Evolutionary conservation across 1,139 yeast genomes (phyloP).

Genomic region (Diutina neorugosa): DNA sequence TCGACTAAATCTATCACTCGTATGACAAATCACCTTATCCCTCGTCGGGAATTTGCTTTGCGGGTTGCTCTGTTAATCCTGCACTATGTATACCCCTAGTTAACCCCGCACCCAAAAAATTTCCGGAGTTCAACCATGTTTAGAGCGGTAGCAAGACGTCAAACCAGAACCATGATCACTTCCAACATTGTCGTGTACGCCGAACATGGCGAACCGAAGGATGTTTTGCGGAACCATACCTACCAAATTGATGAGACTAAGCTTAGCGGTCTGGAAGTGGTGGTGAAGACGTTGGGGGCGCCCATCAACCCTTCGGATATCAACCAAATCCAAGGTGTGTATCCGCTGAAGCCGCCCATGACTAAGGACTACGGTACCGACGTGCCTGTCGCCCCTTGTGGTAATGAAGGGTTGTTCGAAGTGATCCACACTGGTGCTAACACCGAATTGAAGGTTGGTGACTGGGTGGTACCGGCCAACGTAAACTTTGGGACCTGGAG

Average conservation of each 20-base stretch:
- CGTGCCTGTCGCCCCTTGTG: constrained; percentile 67
- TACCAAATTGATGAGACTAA: constrained; percentile 38
- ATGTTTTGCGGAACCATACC: constrained; percentile 40
- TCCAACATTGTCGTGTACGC: constrained; percentile 49
- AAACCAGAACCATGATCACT: constrained; percentile 23
- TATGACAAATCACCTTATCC: background rate
- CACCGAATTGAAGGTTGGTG: constrained; percentile 52
- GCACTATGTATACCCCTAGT: background rate
- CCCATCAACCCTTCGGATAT: constrained; percentile 92
- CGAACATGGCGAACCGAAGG: constrained; percentile 48
- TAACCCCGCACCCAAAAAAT: background rate
- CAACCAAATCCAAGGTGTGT: constrained; percentile 87
- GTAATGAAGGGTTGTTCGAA: constrained; percentile 90
- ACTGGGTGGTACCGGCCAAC: constrained; percentile 82
- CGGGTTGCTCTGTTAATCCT: background rate
- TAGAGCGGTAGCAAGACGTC: constrained; percentile 1
- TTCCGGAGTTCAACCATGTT: constrained; percentile 1
- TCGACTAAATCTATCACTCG: background rate
- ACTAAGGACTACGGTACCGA: constrained; percentile 34
- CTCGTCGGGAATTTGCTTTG: background rate
- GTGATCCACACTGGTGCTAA: constrained; percentile 59
- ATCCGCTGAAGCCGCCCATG: constrained; percentile 69
- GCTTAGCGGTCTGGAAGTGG: constrained; percentile 30
- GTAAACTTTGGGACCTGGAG: constrained; percentile 95
- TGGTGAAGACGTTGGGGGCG: constrained; percentile 61